Evolutionary conservation across 2,329 filamentous ascomycete genomes (phyloP), one percentile per base, ranked within the genome.

Genomic region (Sclerotinia glacialis): DNA sequence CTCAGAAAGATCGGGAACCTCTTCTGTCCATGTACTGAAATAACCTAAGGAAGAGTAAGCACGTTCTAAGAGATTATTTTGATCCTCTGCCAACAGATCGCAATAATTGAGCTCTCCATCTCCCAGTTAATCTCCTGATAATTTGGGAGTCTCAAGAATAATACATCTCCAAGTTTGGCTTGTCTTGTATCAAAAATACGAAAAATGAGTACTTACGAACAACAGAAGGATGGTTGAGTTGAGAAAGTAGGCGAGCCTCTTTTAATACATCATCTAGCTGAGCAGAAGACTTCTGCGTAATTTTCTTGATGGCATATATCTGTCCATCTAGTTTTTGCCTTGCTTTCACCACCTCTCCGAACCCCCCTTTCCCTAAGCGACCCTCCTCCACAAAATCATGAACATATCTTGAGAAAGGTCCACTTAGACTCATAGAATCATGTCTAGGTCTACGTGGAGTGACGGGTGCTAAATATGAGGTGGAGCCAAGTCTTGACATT

Each of bases 291-390:
- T 89, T 89, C 72, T 95, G 91, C 1, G 88, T 92, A 69, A 99
- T 95, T 77, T 98, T 97, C 78, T 99, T 99, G 76, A 99, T 91
- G 23, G 95, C 95, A 78, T 98, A 99, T 53, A 96, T 89, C 67
- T 93, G 91, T 0, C 92, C 92, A 76, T 98, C 95, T 5, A 97
- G 86, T 79, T 95, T 97, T 78, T 97, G 96, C 42, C 94, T 86
- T 3, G 94, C 94, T 77, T 97, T 96, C 65, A 98, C 92, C 28
- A 99, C 95, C 78, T 97, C 92, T 6, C 95, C 95, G 78, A 97
- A 99, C 0, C 94, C 95, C 53, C 95, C 95, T 76, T 94, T 96
- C 3, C 95, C 95, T 16, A 99, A 82, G 5, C 91, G 86, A 18
- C 92, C 92, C 74, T 95, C 89, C 78, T 98, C 93, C 23, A 93